Evolutionary conservation across 129 eudicot species (phyloP), one percentile per base, ranked within the genome.

Genomic region (Chrysanthemum lavandulifolium): DNA sequence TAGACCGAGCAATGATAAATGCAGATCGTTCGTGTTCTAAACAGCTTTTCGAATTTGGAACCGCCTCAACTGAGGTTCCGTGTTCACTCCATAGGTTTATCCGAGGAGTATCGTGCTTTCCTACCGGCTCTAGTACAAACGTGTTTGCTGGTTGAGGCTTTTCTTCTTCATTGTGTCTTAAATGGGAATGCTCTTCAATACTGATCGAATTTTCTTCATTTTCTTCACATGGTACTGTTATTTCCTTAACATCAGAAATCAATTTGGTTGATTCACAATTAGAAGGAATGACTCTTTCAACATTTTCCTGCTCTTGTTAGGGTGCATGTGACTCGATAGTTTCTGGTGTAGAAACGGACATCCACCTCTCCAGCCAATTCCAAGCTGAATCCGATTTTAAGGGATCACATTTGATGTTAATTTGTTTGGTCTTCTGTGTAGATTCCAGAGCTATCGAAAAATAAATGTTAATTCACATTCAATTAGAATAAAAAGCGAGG

Each of bases 351-450:
- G 95, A 87, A 69, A 65, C 90, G 11, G 95, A 66, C 95, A 93
- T 84, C 98, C 98, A 93, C 50, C 96, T 85, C 69, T 89, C 98
- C 78, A 93, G 82, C 98, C 98, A 93, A 74, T 73, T 82, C n/a
- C n/a, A n/a, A n/a, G n/a, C n/a, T n/a, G n/a, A n/a, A n/a, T n/a
- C n/a, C n/a, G n/a, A n/a, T n/a, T n/a, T n/a, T n/a, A n/a, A n/a
- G n/a, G n/a, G n/a, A n/a, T n/a, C n/a, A n/a, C n/a, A n/a, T n/a
- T n/a, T n/a, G n/a, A n/a, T n/a, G n/a, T n/a, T n/a, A n/a, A n/a
- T n/a, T n/a, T n/a, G n/a, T n/a, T n/a, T n/a, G n/a, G n/a, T n/a
- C n/a, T n/a, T n/a, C n/a, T n/a, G n/a, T n/a, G n/a, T n/a, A n/a
- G n/a, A n/a, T n/a, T n/a, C n/a, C n/a, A n/a, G n/a, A n/a, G n/a